Percentiles rank a stretch among this genome's conserved stretches.
phyloP scores from a whole-genome alignment of 805 yeast genomes.

The Metschnikowia kofuensis region DNA sequence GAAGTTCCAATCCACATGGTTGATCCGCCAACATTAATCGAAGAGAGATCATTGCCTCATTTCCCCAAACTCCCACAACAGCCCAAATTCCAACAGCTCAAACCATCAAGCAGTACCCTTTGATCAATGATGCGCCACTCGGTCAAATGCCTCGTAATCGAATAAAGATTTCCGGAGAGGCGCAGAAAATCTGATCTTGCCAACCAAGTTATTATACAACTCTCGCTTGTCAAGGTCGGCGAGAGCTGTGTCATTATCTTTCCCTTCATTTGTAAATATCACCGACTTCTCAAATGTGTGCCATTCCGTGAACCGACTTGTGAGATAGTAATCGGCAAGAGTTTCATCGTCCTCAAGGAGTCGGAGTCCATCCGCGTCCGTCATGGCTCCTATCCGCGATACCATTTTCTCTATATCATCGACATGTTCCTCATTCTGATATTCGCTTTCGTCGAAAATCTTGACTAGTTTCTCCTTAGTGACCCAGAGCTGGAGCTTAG shows the following conservation, averaged over 20 bases:
- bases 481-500: conserved; percentile 21
- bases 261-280: conserved; percentile 17
- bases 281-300: conserved; percentile 19
- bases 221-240: background rate
- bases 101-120: background rate
- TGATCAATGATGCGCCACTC: conserved; percentile 4
- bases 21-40: too few species aligned
- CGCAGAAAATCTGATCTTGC: conserved; percentile 1
- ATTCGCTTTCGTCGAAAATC: conserved; percentile 11
- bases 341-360: conserved; percentile 22
- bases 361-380: conserved; percentile 22
- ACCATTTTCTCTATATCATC: conserved; percentile 15
- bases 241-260: conserved; percentile 3
- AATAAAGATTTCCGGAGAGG: conserved; percentile 13
- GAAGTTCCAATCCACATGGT: too few species aligned
- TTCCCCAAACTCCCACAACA: too few species aligned
- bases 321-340: conserved; percentile 22
- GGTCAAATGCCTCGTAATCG: conserved; percentile 11
- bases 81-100: too few species aligned
- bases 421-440: background rate
- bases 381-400: conserved; percentile 19
- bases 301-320: conserved; percentile 17
- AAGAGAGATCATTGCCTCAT: too few species aligned
- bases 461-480: conserved; percentile 8
- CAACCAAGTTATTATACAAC: conserved; percentile 7